Percentiles rank a stretch among this genome's conserved stretches.
phyloP scores from a whole-genome alignment of 768 basidiomycete genomes.

The Daedaleopsis nitida region DNA sequence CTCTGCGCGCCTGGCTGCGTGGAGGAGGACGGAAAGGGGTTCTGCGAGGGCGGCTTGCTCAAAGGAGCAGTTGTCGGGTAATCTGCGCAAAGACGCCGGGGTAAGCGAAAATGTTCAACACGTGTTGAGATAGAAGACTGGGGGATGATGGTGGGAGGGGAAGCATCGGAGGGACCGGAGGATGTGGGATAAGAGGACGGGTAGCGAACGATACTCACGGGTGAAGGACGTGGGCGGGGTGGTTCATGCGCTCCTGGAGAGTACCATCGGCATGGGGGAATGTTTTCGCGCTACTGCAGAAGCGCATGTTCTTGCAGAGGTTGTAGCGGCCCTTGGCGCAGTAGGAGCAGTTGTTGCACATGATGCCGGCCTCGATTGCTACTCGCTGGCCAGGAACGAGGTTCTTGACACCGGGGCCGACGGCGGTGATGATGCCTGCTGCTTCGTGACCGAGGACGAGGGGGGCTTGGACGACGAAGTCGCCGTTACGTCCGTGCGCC shows the following conservation, averaged over 20 bases:
- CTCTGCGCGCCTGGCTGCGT: conserved; percentile 50
- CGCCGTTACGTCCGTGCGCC: conserved; percentile 85
- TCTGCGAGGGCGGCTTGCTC: conserved; percentile 90
- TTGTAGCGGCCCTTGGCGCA: conserved; percentile 86
- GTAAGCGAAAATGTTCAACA: conserved; percentile 14
- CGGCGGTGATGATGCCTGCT: conserved; percentile 83
- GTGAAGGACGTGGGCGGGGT: conserved; percentile 83
- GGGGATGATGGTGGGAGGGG: conserved; percentile 1
- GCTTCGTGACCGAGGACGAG: conserved; percentile 95
- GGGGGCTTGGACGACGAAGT: conserved; percentile 83
- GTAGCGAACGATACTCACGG: conserved; percentile 57
- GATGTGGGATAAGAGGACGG: conserved; percentile 7
- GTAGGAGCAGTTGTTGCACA: conserved; percentile 74
- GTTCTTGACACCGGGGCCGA: conserved; percentile 68
- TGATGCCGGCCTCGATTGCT: conserved; percentile 91
- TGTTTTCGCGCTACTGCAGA: conserved; percentile 87
- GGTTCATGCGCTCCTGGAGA: conserved; percentile 84
- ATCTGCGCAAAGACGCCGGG: conserved; percentile 39
- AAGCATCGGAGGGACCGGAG: background rate
- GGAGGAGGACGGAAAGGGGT: conserved; percentile 88
- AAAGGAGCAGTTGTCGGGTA: conserved; percentile 75
- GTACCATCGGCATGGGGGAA: conserved; percentile 95
- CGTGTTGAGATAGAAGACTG: conserved; percentile 8
- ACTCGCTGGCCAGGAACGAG: conserved; percentile 82
- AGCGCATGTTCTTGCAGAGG: conserved; percentile 88